These are phyloP conservation scores for Tilletia walkeri DNA, from an alignment of 1,284 basidiomycete species.

Conservation along the genomic window DNA sequence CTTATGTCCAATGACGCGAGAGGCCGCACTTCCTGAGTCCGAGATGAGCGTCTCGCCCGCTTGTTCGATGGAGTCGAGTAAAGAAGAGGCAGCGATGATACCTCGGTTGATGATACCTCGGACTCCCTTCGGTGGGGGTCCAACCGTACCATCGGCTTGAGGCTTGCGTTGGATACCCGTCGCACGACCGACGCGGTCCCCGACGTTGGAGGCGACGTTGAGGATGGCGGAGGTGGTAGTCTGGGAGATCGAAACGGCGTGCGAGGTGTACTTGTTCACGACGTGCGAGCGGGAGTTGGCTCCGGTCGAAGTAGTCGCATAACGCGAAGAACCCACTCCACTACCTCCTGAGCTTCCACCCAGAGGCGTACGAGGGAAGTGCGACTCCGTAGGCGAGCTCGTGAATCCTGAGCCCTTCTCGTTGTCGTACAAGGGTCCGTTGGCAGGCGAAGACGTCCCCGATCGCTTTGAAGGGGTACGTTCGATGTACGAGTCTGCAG, in stretches of 20 bases:
- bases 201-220: conserved; percentile 44
- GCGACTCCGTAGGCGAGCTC: conserved; percentile 27
- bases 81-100: conserved; percentile 51
- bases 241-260: conserved; percentile 34
- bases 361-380: conserved; percentile 26
- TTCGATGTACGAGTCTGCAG: conserved; percentile 39
- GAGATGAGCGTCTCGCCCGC: conserved; percentile 44
- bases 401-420: conserved; percentile 3
- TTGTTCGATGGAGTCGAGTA: conserved; percentile 54
- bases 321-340: conserved; percentile 26
- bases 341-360: conserved; percentile 19
- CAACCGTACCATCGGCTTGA: conserved; percentile 28
- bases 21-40: conserved; percentile 45
- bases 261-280: conserved; percentile 29
- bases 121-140: conserved; percentile 43
- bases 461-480: conserved; percentile 13
- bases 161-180: conserved; percentile 52
- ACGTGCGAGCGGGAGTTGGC: conserved; percentile 23
- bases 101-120: conserved; percentile 51
- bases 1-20: conserved; percentile 52
- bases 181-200: conserved; percentile 51
- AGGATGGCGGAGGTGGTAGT: conserved; percentile 51
- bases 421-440: conserved; percentile 21
- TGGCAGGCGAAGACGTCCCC: conserved; percentile 12
- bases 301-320: conserved; percentile 25